Evolutionary conservation across 2,329 filamentous ascomycete genomes (phyloP).

Genomic region (Metarhizium anisopliae): DNA sequence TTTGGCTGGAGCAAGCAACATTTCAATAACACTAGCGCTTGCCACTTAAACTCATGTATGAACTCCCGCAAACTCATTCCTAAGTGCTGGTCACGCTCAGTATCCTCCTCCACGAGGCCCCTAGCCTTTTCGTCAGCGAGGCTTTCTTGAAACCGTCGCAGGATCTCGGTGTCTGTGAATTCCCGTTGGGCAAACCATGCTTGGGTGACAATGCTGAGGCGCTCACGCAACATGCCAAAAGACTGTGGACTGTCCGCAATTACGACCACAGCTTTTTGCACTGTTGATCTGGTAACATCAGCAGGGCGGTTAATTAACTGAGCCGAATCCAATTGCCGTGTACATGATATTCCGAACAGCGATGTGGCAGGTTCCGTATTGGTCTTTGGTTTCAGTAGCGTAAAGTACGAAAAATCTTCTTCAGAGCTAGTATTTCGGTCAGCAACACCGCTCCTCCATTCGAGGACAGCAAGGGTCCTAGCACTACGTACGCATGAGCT

Average conservation of each 20-base stretch:
- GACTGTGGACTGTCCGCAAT: conserved; percentile 84
- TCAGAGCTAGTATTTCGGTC: conserved; percentile 47
- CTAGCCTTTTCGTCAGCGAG: conserved; percentile 58
- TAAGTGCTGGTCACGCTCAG: conserved; percentile 77
- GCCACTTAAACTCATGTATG: conserved; percentile 88
- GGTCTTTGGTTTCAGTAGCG: conserved; percentile 59
- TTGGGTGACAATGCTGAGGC: conserved; percentile 80
- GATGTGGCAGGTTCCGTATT: conserved; percentile 56
- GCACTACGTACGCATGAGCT: conserved; percentile 70
- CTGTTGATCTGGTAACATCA: conserved; percentile 93
- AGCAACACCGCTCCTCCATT: background rate
- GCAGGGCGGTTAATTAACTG: conserved; percentile 68
- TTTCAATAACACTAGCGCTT: conserved; percentile 90
- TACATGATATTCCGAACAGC: conserved; percentile 93
- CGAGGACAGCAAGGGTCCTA: background rate
- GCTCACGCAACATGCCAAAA: conserved; percentile 85
- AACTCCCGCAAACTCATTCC: conserved; percentile 84
- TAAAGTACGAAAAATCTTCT: conserved; percentile 99
- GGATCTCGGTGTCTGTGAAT: conserved; percentile 84
- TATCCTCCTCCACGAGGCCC: conserved; percentile 51
- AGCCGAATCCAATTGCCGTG: conserved; percentile 76
- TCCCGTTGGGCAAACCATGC: conserved; percentile 96
- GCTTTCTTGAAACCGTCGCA: conserved; percentile 85
- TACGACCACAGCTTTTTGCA: conserved; percentile 96
- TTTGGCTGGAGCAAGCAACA: conserved; percentile 90